Evolutionary conservation across 768 basidiomycete species (phyloP).

Genomic region (Lentinus brumalis): DNA sequence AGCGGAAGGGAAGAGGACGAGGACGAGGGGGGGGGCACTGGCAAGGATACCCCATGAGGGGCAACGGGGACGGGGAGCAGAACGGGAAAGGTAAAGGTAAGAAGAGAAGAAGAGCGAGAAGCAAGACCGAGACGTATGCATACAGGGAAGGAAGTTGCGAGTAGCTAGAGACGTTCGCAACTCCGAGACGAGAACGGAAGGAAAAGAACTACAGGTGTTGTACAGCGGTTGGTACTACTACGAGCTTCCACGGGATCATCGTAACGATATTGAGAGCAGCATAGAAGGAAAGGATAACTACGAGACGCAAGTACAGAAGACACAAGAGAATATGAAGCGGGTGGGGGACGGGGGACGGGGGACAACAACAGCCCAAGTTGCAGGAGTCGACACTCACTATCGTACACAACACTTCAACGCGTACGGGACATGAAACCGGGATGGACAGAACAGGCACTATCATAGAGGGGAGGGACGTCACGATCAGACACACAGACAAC

Average conservation of each 20-base stretch:
- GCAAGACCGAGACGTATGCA: not conserved
- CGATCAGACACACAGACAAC: not conserved
- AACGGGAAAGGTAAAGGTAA: not conserved
- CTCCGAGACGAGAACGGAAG: not conserved
- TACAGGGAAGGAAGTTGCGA: not conserved
- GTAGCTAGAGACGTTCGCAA: not conserved
- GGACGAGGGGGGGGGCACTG: not conserved
- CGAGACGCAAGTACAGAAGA: not conserved
- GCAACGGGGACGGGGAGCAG: not conserved
- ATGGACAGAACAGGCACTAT: not conserved
- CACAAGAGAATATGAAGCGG: not conserved
- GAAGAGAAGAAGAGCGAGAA: not conserved
- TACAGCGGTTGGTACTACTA: slow-evolving; percentile 7
- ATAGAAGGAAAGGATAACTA: not conserved
- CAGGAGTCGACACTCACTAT: slow-evolving; percentile 17
- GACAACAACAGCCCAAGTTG: slow-evolving; percentile 1
- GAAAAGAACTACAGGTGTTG: not conserved
- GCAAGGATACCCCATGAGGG: not conserved
- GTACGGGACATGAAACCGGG: not conserved
- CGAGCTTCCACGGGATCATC: slow-evolving; percentile 5
- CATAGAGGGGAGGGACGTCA: not conserved
- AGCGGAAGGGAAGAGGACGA: not conserved
- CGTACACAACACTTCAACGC: not conserved
- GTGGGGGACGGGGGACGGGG: too few relatives aligned
- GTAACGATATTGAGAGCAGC: slow-evolving; percentile 13